phyloP scores from a whole-genome alignment of 176 grass and related monocot species.

The Bothriochloa decipiens region DNA sequence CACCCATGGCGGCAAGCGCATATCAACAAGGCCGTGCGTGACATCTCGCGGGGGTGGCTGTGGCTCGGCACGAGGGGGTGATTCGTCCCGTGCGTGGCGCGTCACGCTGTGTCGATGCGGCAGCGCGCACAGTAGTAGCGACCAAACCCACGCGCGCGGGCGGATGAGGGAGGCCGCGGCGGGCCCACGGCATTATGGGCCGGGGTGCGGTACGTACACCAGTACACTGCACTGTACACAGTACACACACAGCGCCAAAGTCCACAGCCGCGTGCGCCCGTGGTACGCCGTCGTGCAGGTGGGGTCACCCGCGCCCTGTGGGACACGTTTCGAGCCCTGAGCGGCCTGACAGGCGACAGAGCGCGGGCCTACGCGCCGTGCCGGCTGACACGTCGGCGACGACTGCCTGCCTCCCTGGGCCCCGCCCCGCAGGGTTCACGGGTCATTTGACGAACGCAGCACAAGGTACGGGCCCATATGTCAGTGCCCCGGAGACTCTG shows the following conservation, averaged over 20 bases:
- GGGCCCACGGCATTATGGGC: neutral
- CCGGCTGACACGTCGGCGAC: neutral
- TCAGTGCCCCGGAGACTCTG: too few relatives aligned
- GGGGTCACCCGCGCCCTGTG: neutral
- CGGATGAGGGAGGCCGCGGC: neutral
- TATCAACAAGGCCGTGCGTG: neutral
- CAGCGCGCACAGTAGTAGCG: neutral
- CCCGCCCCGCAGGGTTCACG: constrained; percentile 10
- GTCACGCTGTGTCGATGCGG: neutral
- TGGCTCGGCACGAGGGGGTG: neutral
- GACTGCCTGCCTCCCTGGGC: neutral
- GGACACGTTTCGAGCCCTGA: constrained; percentile 38
- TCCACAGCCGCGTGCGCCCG: neutral
- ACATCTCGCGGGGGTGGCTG: too few relatives aligned
- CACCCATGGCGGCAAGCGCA: neutral
- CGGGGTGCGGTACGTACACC: too few relatives aligned
- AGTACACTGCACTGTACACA: constrained; percentile 8
- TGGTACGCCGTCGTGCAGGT: neutral
- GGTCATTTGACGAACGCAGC: neutral
- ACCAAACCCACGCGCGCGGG: neutral
- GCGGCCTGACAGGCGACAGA: neutral
- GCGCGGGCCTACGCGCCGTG: neutral
- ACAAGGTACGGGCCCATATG: neutral
- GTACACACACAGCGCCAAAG: neutral
- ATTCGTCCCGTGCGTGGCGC: neutral